phyloP scores from a whole-genome alignment of 1,284 basidiomycete genomes.

The Heterobasidion occidentale region DNA sequence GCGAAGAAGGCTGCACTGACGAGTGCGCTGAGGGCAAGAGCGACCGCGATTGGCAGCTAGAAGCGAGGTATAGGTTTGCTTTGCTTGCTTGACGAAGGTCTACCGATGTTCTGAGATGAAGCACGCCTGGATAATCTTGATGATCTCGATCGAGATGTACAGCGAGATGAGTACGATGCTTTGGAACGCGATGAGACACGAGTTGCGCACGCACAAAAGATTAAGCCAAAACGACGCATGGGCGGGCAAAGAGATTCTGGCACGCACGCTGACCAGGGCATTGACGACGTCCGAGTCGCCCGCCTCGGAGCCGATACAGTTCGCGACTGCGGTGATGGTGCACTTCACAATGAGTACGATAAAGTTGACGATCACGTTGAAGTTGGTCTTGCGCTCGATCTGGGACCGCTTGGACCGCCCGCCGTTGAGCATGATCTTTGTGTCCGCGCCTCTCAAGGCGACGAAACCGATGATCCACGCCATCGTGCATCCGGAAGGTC shows the following conservation, averaged over 20 bases:
- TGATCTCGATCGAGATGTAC: slow-evolving; percentile 96
- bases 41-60: slow-evolving; percentile 46
- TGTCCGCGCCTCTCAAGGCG: slow-evolving; percentile 90
- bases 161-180: slow-evolving; percentile 98
- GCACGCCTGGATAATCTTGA: slow-evolving; percentile 95
- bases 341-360: slow-evolving; percentile 77
- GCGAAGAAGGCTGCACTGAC: slow-evolving; percentile 37
- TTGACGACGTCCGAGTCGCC: slow-evolving; percentile 63
- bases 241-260: background rate
- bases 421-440: slow-evolving; percentile 97
- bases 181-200: slow-evolving; percentile 91
- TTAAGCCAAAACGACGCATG: background rate
- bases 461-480: slow-evolving; percentile 93
- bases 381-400: slow-evolving; percentile 98
- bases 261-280: slow-evolving; percentile 79
- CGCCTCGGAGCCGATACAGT: slow-evolving; percentile 64
- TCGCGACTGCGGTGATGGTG: slow-evolving; percentile 62
- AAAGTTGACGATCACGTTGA: slow-evolving; percentile 96
- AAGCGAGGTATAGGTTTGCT: slow-evolving; percentile 37
- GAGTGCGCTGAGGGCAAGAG: slow-evolving; percentile 35
- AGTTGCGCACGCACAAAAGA: slow-evolving; percentile 31
- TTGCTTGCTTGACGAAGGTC: too few species aligned
- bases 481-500: too few species aligned
- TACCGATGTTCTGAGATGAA: slow-evolving; percentile 51
- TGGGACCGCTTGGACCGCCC: slow-evolving; percentile 92